Base-by-base conservation (phyloP, 2,329 filamentous ascomycete species). In the Zelopaecilomyces penicillatus region DNA sequence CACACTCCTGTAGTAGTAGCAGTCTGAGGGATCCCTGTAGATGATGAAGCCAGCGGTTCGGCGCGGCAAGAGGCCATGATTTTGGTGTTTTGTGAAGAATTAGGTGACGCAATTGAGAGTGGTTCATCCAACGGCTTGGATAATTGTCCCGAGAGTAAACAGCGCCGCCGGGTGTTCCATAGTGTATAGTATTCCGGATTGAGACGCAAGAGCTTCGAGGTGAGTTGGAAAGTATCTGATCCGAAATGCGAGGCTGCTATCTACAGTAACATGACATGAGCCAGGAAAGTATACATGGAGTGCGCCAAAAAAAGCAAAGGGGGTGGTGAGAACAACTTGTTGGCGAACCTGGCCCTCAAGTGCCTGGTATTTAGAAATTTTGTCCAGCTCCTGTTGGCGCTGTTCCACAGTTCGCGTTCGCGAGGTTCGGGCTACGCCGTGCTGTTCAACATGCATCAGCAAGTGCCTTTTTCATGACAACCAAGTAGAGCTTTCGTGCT, bases 151-250 rank as follows among this genome's bases (percentile, higher is more conserved):
- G 70, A 75, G 48, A 67, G 76, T 74, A 83, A 71, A 66, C 78
- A 82, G 58, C 77, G 76, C 57, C 93, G 83, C 60, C 93, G 83
- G 68, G 83, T 78, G 73, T 94, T 94, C 87, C 87, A 94, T 75
- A 88, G 76, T 45, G 87, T 91, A 68, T 93, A 93, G 71, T 90
- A 90, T 65, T 94, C 87, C 28, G 87, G 87, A 63, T 94, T 94
- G 56, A 83, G 76, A 39, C 75, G 76, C 43, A 91, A 74, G 37
- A 93, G 76, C 53, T 78, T 80, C n/a, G 83, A 82, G 31, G 83
- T 85, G 44, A 85, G 75, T 50, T 76, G 68, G 55, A 90, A 78
- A 35, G 80, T 76, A 45, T 79, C 71, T 44, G 68, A 54, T 36
- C 71, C 73, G 61, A 72, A 75, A 53, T 75, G 66, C 49, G 59